Conservation (phyloP, 768 basidiomycete genomes). For the Rhodotorula graminis region DNA sequence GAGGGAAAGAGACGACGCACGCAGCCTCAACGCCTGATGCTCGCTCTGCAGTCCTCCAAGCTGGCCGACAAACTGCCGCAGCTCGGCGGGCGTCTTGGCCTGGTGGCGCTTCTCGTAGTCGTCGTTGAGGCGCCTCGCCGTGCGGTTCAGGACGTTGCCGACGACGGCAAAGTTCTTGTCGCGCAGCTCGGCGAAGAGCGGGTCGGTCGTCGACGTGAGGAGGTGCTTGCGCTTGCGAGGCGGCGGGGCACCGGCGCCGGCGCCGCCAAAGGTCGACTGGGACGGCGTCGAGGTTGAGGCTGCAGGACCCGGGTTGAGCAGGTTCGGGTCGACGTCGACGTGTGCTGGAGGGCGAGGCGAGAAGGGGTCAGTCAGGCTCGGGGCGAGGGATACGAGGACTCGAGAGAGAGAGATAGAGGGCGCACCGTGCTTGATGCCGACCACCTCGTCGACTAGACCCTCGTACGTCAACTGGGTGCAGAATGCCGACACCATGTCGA, state of each 20-base stretch:
- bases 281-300: conserved; percentile 37
- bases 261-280: conserved; percentile 22
- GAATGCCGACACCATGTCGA: conserved; percentile 92
- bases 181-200: conserved; percentile 72
- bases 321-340: conserved; percentile 49
- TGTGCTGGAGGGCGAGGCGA: conserved; percentile 43
- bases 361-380: too few relatives aligned
- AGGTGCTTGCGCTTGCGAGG: conserved; percentile 79
- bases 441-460: conserved; percentile 85
- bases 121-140: conserved; percentile 79
- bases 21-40: conserved; percentile 79
- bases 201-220: conserved; percentile 70
- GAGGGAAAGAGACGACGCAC: conserved; percentile 54
- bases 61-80: conserved; percentile 92
- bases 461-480: conserved; percentile 95
- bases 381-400: neutral
- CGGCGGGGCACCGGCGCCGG: conserved; percentile 20
- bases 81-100: conserved; percentile 82
- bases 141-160: conserved; percentile 70
- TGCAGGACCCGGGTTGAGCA: conserved; percentile 43
- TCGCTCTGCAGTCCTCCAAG: conserved; percentile 87
- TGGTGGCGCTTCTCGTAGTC: conserved; percentile 77
- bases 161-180: conserved; percentile 90
- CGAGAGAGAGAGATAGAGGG: conserved; percentile 13
- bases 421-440: conserved; percentile 84